These are phyloP conservation scores for Irpex lacteus DNA, from an alignment of 1,284 basidiomycete genomes.

Conservation along the genomic window DNA sequence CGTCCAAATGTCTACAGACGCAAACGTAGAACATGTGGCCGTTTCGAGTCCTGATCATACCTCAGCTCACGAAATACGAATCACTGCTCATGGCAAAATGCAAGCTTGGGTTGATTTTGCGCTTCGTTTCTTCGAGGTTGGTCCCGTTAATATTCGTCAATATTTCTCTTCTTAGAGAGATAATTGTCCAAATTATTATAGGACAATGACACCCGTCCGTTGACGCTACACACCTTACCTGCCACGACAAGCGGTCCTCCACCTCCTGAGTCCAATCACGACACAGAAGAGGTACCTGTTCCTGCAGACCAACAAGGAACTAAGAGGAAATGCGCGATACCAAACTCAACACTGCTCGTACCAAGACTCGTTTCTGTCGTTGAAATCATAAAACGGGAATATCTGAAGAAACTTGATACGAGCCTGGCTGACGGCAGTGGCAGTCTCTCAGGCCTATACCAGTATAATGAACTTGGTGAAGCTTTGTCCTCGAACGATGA, in stretches of 20 bases:
- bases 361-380: conserved; percentile 74
- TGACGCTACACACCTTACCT: conserved; percentile 71
- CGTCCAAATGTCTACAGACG: background rate
- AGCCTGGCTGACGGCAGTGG: conserved; percentile 29
- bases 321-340: conserved; percentile 11
- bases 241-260: conserved; percentile 16
- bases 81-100: conserved; percentile 66
- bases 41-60: background rate
- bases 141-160: conserved; percentile 9
- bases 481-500: conserved; percentile 25
- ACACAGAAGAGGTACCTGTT: background rate
- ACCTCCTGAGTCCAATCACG: background rate
- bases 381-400: conserved; percentile 85
- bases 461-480: conserved; percentile 76
- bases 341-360: conserved; percentile 44
- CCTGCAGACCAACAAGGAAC: background rate
- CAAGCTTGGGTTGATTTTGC: conserved; percentile 60
- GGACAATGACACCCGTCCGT: conserved; percentile 52
- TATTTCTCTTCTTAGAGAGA: background rate
- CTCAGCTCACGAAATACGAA: conserved; percentile 43
- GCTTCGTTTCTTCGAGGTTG: conserved; percentile 59
- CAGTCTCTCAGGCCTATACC: conserved; percentile 55
- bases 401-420: conserved; percentile 48
- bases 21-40: background rate
- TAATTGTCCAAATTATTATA: conserved; percentile 26